Evolutionary conservation across 495 filamentous ascomycete genomes (phyloP).

Genomic region (Daldinia decipiens): DNA sequence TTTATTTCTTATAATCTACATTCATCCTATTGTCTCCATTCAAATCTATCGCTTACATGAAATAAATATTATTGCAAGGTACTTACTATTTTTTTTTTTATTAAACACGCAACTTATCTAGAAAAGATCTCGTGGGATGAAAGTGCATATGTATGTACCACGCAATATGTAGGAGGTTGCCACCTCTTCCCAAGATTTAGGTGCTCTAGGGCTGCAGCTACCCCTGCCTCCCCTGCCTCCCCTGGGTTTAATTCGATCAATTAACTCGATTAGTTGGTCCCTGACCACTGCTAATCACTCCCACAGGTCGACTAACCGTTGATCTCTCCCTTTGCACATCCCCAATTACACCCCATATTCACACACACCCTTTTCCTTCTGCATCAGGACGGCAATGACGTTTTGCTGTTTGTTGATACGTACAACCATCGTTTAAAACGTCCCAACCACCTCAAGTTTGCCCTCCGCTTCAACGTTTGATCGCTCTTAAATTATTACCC

Average conservation of each 20-base stretch:
- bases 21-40: neutral
- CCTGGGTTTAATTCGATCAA: constrained; percentile 30
- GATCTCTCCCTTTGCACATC: constrained; percentile 36
- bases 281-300: constrained; percentile 16
- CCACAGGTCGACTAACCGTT: constrained; percentile 14
- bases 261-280: constrained; percentile 32
- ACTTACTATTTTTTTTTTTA: neutral
- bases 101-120: neutral
- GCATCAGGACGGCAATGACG: constrained; percentile 31
- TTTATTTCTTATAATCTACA: neutral
- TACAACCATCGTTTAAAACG: constrained; percentile 15
- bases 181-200: constrained; percentile 32
- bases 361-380: constrained; percentile 19
- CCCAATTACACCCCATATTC: constrained; percentile 8
- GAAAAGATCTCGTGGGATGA: constrained; percentile 1
- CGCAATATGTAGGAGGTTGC: constrained; percentile 5
- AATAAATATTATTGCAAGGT: neutral
- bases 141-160: constrained; percentile 19
- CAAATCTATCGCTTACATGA: neutral
- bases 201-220: constrained; percentile 43
- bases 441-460: neutral
- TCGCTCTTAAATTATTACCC: constrained; percentile 11
- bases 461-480: constrained; percentile 5
- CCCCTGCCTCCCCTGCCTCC: constrained; percentile 24
- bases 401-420: constrained; percentile 24